Base-by-base conservation (phyloP, 2,329 filamentous ascomycete species). In the Phialophora chinensis region DNA sequence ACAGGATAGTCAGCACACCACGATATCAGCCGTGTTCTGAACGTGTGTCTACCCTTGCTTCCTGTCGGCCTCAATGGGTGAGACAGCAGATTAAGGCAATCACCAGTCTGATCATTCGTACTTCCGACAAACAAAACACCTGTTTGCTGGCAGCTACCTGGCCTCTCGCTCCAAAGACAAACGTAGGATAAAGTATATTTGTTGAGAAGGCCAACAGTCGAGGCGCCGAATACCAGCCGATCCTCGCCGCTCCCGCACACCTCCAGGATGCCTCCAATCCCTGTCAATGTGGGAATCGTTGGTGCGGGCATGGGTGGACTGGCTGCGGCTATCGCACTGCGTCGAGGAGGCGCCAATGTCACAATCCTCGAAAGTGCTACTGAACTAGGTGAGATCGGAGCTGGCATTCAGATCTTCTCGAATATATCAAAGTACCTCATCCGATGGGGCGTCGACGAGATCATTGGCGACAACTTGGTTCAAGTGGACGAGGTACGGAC, bases 251-350 rank as follows among this genome's bases (percentile, higher is more conserved):
- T 17, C 6, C 38, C 7, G 38, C 38, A n/a, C 17, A 1, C 38
- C 10, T 29, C 12, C 23, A 60, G 23, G 8, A 65, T 66, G 65
- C n/a, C 65, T 29, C 44, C 54, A 14, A 25, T 62, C n/a, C 47
- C 20, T 11, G 31, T 72, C 49, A 66, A 73, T 52, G 67, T 74
- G 31, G 73, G 73, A 17, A 71, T 76, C 8, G 65, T 75, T 8
- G 79, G 79, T 20, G 79, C 78, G 12, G 79, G 80, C 5, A 75
- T 81, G 29, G 79, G 78, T 1, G 79, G 79, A 10, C 74, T 81
- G 7, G 79, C 79, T n/a, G 78, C 80, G 23, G 77, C 80, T 12
- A 80, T 82, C 65, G 78, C 80, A 66, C 75, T 79, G 57, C 75
- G 77, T 25, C 72, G 77, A 11, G 76, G 76, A 35, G 79, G 78